Evolutionary conservation across 1,139 yeast genomes (phyloP), one percentile per base, ranked within the genome.

Genomic region (Citeromyces hawaiiensis): DNA sequence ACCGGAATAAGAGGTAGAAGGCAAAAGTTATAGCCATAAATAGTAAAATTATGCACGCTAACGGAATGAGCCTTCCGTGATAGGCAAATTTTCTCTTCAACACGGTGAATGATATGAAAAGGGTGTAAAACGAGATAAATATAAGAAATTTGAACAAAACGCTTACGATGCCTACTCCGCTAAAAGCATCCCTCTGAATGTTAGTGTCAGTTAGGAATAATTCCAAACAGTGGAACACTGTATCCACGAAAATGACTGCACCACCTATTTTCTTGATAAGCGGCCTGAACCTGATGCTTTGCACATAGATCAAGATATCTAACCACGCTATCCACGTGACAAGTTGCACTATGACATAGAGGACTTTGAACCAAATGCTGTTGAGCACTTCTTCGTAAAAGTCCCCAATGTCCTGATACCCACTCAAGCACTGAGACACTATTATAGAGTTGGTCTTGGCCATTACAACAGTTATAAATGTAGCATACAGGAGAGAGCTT

Each of bases 401-500:
- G 32, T 47, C 41, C n/a, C 16, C 14, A 6, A 44, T 39, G 40
- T 54, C 57, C 37, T 51, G 56, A 33, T 46, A 44, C 38, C 52
- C 47, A 11, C 25, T 17, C 2, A 16, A n/a, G 37, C 43, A 51
- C 35, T 55, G 57, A 4, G 21, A 7, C 15, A 42, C 37, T 47
- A 56, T 46, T 19, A 50, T 36, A 3, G 38, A 33, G 35, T 51
- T 48, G 8, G 53, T 37, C 35, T 45, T 41, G 4, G 43, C 39
- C 9, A 56, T 39, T 1, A 50, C 48, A 2, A 68, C 63, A 1
- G 76, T 70, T 36, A 64, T 52, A 2, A 65, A 62, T 4, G 66
- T 54, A 14, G 76, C 63, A 45, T 62, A 63, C 43, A 70, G 57
- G 4, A 70, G 45, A 14, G 74, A 70, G 3, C 76, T 65, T 10